Conservation (phyloP, 2,329 filamentous ascomycete genomes). For the Trichoderma endophyticum region DNA sequence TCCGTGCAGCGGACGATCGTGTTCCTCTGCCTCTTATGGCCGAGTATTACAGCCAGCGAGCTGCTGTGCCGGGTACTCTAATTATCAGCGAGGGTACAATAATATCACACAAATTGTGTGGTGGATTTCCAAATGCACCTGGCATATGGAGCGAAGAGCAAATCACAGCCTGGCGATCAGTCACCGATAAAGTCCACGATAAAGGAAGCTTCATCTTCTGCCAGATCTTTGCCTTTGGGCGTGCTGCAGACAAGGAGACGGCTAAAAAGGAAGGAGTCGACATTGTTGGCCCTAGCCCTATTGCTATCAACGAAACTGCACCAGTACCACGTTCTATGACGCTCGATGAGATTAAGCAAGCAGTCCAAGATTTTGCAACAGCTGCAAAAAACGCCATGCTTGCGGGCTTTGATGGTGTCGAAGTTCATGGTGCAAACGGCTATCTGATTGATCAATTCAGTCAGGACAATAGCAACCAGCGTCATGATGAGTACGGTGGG, state of each 20-base stretch:
- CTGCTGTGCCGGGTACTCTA: slow-evolving; percentile 40
- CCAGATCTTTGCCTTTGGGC: slow-evolving; percentile 64
- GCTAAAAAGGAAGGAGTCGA: slow-evolving; percentile 21
- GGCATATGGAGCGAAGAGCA: slow-evolving; percentile 57
- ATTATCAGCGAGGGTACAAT: slow-evolving; percentile 49
- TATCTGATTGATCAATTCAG: slow-evolving; percentile 64
- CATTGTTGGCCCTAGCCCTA: not conserved
- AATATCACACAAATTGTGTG: slow-evolving; percentile 29
- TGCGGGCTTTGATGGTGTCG: slow-evolving; percentile 69
- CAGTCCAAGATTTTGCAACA: slow-evolving; percentile 59
- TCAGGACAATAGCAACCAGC: slow-evolving; percentile 47
- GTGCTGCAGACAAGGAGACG: slow-evolving; percentile 41
- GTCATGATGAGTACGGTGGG: slow-evolving; percentile 54
- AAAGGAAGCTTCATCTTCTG: slow-evolving; percentile 60
- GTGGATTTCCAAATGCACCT: slow-evolving; percentile 41
- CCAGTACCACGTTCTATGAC: slow-evolving; percentile 34
- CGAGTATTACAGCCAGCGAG: slow-evolving; percentile 46
- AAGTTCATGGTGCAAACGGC: slow-evolving; percentile 55
- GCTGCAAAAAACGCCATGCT: slow-evolving; percentile 55
- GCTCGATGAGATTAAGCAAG: slow-evolving; percentile 57
- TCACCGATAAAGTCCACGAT: slow-evolving; percentile 62
- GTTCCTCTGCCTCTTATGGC: slow-evolving; percentile 27
- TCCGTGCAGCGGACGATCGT: not conserved
- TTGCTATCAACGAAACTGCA: not conserved
- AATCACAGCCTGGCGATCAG: slow-evolving; percentile 56